A percentile compares a stretch with the other conserved stretches of the same genome.
These are phyloP conservation scores for Syncephalastrum contaminatum DNA, from an alignment of 371 early-diverging fungal species.

Conservation along the genomic window DNA sequence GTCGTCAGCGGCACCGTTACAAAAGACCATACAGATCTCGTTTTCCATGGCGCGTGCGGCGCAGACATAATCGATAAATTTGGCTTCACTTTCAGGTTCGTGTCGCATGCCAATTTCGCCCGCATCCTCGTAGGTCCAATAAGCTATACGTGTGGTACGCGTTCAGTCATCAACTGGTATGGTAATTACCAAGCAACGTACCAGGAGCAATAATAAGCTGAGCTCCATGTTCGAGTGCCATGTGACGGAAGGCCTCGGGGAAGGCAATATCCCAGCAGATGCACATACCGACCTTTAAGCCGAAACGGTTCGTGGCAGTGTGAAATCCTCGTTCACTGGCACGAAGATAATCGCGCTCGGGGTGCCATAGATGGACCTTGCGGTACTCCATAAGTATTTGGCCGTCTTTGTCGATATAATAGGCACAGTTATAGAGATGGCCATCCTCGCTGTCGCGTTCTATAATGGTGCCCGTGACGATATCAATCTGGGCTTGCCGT, in stretches of 20 bases:
- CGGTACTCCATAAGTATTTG: slow-evolving; percentile 27
- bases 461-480: slow-evolving; percentile 35
- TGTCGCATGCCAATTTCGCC: slow-evolving; percentile 19
- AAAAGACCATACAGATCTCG: slow-evolving; percentile 31
- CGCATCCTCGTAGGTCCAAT: slow-evolving; percentile 38
- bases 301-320: slow-evolving; percentile 34
- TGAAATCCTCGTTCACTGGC: slow-evolving; percentile 11
- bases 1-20: slow-evolving; percentile 21
- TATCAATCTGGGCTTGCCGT: slow-evolving; percentile 24
- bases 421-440: slow-evolving; percentile 25
- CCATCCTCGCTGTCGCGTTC: slow-evolving; percentile 27
- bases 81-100: slow-evolving; percentile 23
- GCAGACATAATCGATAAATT: slow-evolving; percentile 28
- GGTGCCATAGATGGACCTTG: slow-evolving; percentile 41
- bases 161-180: background rate
- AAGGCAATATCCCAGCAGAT: slow-evolving; percentile 39
- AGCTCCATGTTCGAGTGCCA: slow-evolving; percentile 28
- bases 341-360: slow-evolving; percentile 26
- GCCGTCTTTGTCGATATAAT: slow-evolving; percentile 39
- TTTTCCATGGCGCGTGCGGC: slow-evolving; percentile 32
- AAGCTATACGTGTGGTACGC: slow-evolving; percentile 13
- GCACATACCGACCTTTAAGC: slow-evolving; percentile 30
- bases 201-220: slow-evolving; percentile 39
- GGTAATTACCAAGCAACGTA: background rate
- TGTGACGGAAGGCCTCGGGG: slow-evolving; percentile 31